These are phyloP conservation scores for Solanum chacoense DNA, from an alignment of 305 asterid species.

Conservation along the genomic window DNA sequence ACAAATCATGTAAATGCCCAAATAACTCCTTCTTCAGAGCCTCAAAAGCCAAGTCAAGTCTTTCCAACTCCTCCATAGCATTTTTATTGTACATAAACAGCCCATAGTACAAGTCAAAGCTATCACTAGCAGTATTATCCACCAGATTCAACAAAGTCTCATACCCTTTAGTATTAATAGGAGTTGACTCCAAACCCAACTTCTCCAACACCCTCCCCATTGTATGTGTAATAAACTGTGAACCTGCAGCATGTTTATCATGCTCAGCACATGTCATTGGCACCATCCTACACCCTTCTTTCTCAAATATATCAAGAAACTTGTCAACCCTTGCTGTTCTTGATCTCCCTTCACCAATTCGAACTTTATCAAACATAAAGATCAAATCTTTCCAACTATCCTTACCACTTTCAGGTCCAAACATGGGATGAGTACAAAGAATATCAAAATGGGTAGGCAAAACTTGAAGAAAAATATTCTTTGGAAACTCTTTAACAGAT, in stretches of 20 bases:
- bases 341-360: slow-evolving; percentile 48
- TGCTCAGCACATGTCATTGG: slow-evolving; percentile 78
- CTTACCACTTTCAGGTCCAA: slow-evolving; percentile 88
- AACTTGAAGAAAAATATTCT: slow-evolving; percentile 42
- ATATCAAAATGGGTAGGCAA: slow-evolving; percentile 62
- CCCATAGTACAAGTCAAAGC: slow-evolving; percentile 75
- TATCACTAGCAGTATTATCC: slow-evolving; percentile 64
- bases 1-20: slow-evolving; percentile 61
- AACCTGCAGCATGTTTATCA: slow-evolving; percentile 61
- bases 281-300: slow-evolving; percentile 81
- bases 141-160: slow-evolving; percentile 69
- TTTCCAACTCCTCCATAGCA: slow-evolving; percentile 72
- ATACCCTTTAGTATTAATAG: slow-evolving; percentile 74
- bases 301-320: slow-evolving; percentile 53
- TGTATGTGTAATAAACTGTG: slow-evolving; percentile 79
- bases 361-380: slow-evolving; percentile 62
- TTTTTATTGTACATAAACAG: slow-evolving; percentile 71
- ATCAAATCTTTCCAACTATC: slow-evolving; percentile 44
- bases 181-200: slow-evolving; percentile 40
- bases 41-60: slow-evolving; percentile 77
- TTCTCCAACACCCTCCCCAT: slow-evolving; percentile 83
- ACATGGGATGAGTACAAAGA: slow-evolving; percentile 84
- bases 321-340: slow-evolving; percentile 36
- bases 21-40: slow-evolving; percentile 74
- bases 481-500: slow-evolving; percentile 79